These are phyloP conservation scores for Termitomyces sp. DNA, from an alignment of 768 basidiomycete species.

Conservation along the genomic window DNA sequence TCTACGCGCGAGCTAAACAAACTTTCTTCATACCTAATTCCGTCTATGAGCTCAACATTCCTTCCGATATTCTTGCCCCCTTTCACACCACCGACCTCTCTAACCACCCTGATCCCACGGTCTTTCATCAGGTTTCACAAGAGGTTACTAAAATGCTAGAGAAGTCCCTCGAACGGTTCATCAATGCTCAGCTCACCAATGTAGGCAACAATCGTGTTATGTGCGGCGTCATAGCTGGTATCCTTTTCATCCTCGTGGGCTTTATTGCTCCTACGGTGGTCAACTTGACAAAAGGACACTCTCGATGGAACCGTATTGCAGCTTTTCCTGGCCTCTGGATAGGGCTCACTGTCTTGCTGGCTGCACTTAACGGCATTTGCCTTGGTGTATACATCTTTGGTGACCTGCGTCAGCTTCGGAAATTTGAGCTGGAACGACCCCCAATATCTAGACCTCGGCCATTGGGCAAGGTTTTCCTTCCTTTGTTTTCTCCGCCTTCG, in stretches of 20 bases:
- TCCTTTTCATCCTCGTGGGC: constrained; percentile 40
- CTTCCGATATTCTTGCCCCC: constrained; percentile 59
- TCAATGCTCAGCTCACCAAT: constrained; percentile 62
- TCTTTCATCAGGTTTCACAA: constrained; percentile 55
- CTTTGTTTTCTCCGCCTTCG: constrained; percentile 15
- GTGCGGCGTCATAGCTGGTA: constrained; percentile 65
- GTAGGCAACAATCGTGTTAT: constrained; percentile 66
- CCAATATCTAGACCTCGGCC: constrained; percentile 49
- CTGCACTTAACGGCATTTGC: constrained; percentile 69
- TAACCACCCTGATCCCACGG: constrained; percentile 58
- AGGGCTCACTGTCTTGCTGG: constrained; percentile 55
- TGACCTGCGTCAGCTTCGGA: constrained; percentile 71
- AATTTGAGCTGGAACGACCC: constrained; percentile 72
- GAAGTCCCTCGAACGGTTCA: constrained; percentile 60
- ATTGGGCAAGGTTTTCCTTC: constrained; percentile 21
- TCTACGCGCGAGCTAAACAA: constrained; percentile 74
- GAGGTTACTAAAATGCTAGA: constrained; percentile 57
- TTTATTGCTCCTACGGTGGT: constrained; percentile 41
- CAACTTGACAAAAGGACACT: constrained; percentile 40
- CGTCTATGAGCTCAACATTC: constrained; percentile 66
- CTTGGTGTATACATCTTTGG: constrained; percentile 77
- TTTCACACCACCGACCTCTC: constrained; percentile 40
- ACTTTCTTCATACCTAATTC: constrained; percentile 75
- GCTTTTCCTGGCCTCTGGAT: constrained; percentile 70
- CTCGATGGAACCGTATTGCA: constrained; percentile 52